Evolutionary conservation across 345 rosid genomes (phyloP), one percentile per base, ranked within the genome.

Genomic region (Murraya paniculata): DNA sequence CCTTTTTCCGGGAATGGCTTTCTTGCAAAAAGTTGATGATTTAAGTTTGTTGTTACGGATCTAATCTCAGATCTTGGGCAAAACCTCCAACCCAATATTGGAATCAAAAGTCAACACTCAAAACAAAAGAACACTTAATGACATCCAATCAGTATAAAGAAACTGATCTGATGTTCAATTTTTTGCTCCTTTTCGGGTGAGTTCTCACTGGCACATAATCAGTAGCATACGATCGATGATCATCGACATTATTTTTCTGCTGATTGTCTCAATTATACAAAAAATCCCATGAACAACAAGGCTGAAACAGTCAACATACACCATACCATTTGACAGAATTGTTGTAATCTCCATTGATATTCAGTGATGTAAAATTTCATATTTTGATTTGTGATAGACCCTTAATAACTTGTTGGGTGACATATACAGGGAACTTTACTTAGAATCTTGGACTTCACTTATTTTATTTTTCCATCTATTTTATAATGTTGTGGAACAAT

Each of bases 1-100:
- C 92, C 22, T 78, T 84, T 83, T 93, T 93, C 80, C 68, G 65
- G 31, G 90, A 90, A 82, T 91, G 98, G 95, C 90, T 93, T 55
- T 65, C 60, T 73, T 24, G 64, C 76, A 50, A 18, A 9, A 45
- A 13, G 14, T 10, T 41, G 69, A 60, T 74, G 9, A 62, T 39
- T 39, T 36, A 11, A 45, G 66, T 57, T 73, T 55, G 24, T 38
- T 3, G 6, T 35, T 7, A 10, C 36, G 53, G 33, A 73, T 59
- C 31, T 58, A 18, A 27, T 61, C 24, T 30, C 9, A 16, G 9
- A 33, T 10, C 22, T 22, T 16, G 25, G 39, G 18, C n/a, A 61
- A 19, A n/a, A 27, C 24, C 14, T 27, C 19, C 28, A 28, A 60
- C 41, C 21, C 27, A 38, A 39, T 27, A 35, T 57, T 74, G 39